A percentile compares a stretch with the other conserved stretches of the same genome.
Evolutionary conservation across 331 rosid genomes (phyloP).

Genomic region (Dryas integrifolia): DNA sequence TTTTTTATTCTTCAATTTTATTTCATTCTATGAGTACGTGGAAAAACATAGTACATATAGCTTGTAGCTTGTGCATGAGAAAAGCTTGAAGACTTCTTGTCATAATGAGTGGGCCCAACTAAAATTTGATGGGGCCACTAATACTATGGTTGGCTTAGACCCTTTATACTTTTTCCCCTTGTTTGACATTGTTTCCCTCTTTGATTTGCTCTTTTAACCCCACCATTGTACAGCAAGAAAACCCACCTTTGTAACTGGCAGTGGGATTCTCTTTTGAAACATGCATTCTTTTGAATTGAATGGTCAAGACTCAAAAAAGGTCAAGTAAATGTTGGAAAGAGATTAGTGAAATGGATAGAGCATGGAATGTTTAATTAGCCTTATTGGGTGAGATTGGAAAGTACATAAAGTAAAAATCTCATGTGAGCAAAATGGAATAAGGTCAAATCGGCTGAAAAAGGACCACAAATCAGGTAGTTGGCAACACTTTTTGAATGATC

Average conservation of each 20-base stretch:
- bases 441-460: background rate
- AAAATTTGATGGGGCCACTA: background rate
- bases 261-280: background rate
- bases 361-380: background rate
- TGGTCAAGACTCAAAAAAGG: constrained; percentile 14
- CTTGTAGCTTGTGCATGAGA: background rate
- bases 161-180: background rate
- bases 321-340: constrained; percentile 14
- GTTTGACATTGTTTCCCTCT: constrained; percentile 13
- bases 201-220: background rate
- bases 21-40: no score
- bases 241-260: constrained; percentile 5
- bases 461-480: background rate
- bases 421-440: background rate
- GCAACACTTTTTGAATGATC: background rate
- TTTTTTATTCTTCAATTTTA: no score
- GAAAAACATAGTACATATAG: no score
- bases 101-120: background rate
- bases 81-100: background rate
- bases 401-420: constrained; percentile 17
- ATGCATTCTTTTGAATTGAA: background rate
- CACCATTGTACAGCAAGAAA: background rate
- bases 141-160: background rate
- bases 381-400: background rate
- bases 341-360: background rate